Percentiles rank a stretch among this genome's conserved stretches.
Conservation (phyloP, 208 protist species). For the Trypanosomatidae sp. region DNA sequence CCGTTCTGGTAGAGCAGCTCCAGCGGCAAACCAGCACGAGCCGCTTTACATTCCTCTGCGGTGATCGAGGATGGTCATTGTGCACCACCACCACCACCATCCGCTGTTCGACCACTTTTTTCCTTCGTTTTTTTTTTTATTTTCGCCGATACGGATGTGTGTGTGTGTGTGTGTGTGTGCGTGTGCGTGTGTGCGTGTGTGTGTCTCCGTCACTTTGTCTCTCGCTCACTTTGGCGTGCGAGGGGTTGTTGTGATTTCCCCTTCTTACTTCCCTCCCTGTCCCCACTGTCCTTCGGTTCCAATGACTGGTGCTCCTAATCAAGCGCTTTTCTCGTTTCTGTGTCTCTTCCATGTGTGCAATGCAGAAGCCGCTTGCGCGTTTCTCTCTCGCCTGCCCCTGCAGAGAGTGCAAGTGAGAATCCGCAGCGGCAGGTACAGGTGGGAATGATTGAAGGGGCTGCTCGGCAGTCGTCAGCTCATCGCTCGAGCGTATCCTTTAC, state of each 20-base stretch:
- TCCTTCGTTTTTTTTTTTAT: background rate
- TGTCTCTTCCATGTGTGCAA: conserved; percentile 14
- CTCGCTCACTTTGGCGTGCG: background rate
- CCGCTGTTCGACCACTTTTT: background rate
- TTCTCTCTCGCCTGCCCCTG: background rate
- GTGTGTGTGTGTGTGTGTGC: background rate
- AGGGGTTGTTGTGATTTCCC: background rate
- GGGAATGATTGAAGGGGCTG: background rate
- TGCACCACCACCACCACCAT: background rate
- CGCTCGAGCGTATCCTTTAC: background rate
- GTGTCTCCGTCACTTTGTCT: background rate
- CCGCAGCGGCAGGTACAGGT: background rate
- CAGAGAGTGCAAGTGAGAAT: background rate
- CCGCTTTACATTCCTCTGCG: no score
- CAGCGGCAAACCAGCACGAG: background rate
- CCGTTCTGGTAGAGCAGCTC: conserved; percentile 76
- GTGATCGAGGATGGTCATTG: background rate
- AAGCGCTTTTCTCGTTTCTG: background rate
- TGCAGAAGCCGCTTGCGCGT: background rate
- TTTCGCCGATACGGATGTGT: no score
- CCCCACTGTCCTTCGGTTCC: background rate
- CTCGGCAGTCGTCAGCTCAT: background rate
- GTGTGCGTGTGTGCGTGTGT: background rate
- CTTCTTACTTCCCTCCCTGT: background rate
- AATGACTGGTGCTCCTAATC: background rate